Conservation (phyloP, 1,139 yeast species). For the Scheffersomyces illinoinensis region DNA sequence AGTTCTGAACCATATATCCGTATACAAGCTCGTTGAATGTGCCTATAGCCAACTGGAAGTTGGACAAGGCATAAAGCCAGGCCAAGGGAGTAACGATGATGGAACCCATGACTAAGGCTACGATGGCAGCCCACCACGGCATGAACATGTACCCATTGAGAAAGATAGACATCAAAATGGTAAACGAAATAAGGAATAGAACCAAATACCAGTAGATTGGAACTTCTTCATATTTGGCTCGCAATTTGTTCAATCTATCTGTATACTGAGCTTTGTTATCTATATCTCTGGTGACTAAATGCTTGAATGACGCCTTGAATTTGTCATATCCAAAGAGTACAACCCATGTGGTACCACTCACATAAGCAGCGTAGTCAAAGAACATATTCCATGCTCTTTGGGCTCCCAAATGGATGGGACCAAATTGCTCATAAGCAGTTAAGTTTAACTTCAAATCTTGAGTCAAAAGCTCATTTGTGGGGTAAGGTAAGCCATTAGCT, state of each 20-base stretch:
- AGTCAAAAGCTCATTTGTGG: constrained; percentile 34
- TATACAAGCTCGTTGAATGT: constrained; percentile 49
- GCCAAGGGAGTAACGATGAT: constrained; percentile 48
- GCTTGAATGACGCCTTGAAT: constrained; percentile 7
- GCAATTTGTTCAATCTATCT: constrained; percentile 42
- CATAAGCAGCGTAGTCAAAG: constrained; percentile 23
- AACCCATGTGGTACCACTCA: constrained; percentile 23
- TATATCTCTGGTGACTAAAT: constrained; percentile 3
- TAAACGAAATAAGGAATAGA: constrained; percentile 33
- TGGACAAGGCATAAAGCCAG: constrained; percentile 50
- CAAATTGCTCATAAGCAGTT: constrained; percentile 39
- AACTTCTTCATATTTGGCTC: constrained; percentile 35
- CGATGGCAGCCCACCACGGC: constrained; percentile 48
- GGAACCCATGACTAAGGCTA: constrained; percentile 43
- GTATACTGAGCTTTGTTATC: constrained; percentile 14
- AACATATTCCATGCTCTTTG: constrained; percentile 25
- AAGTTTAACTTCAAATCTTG: constrained; percentile 31
- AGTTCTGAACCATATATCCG: constrained; percentile 41
- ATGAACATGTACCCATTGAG: constrained; percentile 40
- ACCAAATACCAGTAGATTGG: constrained; percentile 41
- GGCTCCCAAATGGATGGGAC: constrained; percentile 33
- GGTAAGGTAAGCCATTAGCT: constrained; percentile 33
- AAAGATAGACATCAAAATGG: constrained; percentile 31
- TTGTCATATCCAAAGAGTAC: constrained; percentile 18
- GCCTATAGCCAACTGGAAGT: constrained; percentile 51